phyloP scores from a whole-genome alignment of 2,329 filamentous ascomycete genomes.

The Tolypocladium pustulatum region DNA sequence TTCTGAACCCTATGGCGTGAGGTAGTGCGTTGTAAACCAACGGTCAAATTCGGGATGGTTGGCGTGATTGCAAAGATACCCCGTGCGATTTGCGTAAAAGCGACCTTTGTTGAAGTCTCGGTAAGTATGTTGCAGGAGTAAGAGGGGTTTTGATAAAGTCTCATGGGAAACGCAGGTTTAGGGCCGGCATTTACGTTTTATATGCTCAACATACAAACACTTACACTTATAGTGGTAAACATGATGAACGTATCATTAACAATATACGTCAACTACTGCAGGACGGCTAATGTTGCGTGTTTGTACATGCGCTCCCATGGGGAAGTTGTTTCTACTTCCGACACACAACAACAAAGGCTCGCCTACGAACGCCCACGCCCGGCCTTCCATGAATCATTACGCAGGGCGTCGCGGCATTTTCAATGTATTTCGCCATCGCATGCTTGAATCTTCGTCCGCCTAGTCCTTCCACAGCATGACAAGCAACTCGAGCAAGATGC shows the following conservation, averaged over 20 bases:
- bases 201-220: background rate
- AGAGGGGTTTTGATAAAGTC: background rate
- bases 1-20: constrained; percentile 36
- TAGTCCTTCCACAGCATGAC: background rate
- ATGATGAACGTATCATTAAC: background rate
- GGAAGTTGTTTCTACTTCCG: background rate
- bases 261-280: background rate
- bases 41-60: background rate
- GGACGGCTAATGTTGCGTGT: too few relatives aligned
- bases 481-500: background rate
- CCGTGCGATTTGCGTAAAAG: background rate
- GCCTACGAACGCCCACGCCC: background rate
- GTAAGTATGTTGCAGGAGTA: background rate
- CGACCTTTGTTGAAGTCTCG: background rate
- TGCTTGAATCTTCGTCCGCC: background rate
- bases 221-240: background rate
- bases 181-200: background rate
- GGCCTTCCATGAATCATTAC: background rate
- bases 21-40: constrained; percentile 24
- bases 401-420: background rate
- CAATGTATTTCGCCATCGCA: background rate
- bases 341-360: background rate
- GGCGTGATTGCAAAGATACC: background rate
- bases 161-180: background rate
- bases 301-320: too few relatives aligned